Percentiles rank a stretch among this genome's conserved stretches.
Conservation (phyloP, 139 green algal species). For the Edaphochlamys debaryana region DNA sequence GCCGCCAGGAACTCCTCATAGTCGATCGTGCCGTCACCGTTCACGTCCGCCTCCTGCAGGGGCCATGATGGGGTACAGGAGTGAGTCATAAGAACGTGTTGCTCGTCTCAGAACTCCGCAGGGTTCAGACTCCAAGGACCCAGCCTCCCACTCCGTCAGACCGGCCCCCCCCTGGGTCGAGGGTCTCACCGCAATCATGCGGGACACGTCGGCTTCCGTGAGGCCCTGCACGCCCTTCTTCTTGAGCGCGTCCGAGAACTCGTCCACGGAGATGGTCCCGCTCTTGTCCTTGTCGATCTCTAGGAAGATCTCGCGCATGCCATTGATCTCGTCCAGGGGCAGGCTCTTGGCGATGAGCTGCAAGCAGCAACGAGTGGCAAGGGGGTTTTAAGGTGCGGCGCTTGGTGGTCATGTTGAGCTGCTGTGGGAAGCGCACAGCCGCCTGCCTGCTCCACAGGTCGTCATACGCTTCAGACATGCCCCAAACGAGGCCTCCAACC, state of each 20-base stretch:
- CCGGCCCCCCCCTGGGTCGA: too few species aligned
- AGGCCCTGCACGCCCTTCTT: constrained; percentile 55
- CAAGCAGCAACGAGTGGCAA: neutral
- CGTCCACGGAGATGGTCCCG: constrained; percentile 92
- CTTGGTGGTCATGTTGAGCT: too few species aligned
- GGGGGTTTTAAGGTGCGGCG: neutral
- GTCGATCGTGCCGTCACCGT: constrained; percentile 82
- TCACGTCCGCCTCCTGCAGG: constrained; percentile 77
- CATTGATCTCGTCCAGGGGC: constrained; percentile 91
- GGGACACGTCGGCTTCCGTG: constrained; percentile 39
- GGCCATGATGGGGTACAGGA: too few species aligned
- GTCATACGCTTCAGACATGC: too few species aligned
- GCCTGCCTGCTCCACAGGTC: too few species aligned
- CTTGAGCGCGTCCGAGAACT: constrained; percentile 71
- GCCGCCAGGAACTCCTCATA: constrained; percentile 91
- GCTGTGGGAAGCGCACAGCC: too few species aligned
- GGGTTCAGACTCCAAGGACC: too few species aligned
- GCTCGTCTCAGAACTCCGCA: too few species aligned
- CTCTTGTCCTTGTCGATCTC: constrained; percentile 91
- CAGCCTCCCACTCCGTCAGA: too few species aligned
- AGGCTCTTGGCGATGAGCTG: constrained; percentile 88
- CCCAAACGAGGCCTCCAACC: too few species aligned
- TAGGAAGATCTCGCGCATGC: constrained; percentile 90
- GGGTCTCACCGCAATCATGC: constrained; percentile 52
- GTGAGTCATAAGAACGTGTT: neutral